Percentiles rank a stretch among this genome's conserved stretches.
Evolutionary conservation across 345 rosid genomes (phyloP).

Genomic region (Microcos paniculata): DNA sequence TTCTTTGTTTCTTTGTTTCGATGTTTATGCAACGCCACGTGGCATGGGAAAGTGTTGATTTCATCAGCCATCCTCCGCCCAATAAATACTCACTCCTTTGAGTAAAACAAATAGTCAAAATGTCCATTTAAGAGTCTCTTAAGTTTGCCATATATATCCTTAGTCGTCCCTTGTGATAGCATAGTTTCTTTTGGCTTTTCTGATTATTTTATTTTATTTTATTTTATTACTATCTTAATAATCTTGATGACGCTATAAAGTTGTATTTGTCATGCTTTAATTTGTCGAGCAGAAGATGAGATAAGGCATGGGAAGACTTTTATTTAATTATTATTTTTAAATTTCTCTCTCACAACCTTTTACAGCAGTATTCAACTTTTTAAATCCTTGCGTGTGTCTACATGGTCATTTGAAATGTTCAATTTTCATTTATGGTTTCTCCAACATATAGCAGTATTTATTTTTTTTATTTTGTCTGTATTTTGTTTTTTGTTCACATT

Average conservation of each 20-base stretch:
- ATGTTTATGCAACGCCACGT: neutral
- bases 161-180: neutral
- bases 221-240: no score
- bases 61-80: constrained; percentile 5
- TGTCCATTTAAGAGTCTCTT: neutral
- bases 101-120: constrained; percentile 6
- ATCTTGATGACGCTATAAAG: no score
- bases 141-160: neutral
- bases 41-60: neutral
- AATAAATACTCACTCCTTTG: neutral
- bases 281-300: neutral
- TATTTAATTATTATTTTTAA: no score
- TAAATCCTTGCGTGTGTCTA: neutral
- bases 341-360: neutral
- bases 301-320: no score
- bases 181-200: neutral
- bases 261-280: neutral
- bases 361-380: constrained; percentile 10
- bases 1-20: neutral
- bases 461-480: neutral
- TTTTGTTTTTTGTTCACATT: no score
- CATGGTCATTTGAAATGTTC: neutral
- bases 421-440: neutral
- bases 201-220: neutral
- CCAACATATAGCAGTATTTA: no score